A percentile compares a stretch with the other conserved stretches of the same genome.
phyloP scores from a whole-genome alignment of 1,139 yeast species.

The Saccharomycopsis hybrid region DNA sequence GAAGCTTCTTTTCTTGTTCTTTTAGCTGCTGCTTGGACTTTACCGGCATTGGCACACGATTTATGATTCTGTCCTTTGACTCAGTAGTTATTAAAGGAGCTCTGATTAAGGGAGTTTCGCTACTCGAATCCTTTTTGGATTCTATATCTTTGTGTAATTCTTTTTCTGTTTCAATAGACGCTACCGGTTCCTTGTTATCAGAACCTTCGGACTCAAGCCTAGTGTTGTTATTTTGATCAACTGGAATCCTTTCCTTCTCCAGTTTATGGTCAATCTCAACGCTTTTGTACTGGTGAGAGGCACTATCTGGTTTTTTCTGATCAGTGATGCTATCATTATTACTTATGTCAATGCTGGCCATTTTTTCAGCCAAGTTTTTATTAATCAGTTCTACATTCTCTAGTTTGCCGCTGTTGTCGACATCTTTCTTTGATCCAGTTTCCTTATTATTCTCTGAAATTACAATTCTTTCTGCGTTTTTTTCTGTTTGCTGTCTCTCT shows the following conservation, averaged over 20 bases:
- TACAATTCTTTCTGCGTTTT: neutral
- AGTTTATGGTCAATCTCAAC: neutral
- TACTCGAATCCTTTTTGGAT: neutral
- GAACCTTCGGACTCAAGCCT: neutral
- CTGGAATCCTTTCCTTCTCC: neutral
- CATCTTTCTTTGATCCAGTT: neutral
- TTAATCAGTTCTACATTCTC: no score
- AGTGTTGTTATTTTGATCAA: neutral
- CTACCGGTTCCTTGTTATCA: neutral
- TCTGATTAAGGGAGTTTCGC: neutral
- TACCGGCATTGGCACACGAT: conserved; percentile 17
- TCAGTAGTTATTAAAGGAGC: conserved; percentile 14
- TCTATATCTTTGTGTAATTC: neutral
- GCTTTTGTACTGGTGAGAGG: no score
- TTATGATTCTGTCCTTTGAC: conserved; percentile 18
- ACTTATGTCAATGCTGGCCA: no score
- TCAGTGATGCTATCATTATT: no score
- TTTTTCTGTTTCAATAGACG: neutral
- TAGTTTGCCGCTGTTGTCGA: neutral
- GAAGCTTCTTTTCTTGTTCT: conserved; percentile 16
- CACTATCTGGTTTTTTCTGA: no score
- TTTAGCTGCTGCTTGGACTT: conserved; percentile 16
- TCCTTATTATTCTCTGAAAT: conserved; percentile 2
- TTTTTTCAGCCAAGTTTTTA: no score
- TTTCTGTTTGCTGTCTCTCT: neutral